Evolutionary conservation across 805 yeast genomes (phyloP).

Genomic region (Hanseniaspora clermontiae): DNA sequence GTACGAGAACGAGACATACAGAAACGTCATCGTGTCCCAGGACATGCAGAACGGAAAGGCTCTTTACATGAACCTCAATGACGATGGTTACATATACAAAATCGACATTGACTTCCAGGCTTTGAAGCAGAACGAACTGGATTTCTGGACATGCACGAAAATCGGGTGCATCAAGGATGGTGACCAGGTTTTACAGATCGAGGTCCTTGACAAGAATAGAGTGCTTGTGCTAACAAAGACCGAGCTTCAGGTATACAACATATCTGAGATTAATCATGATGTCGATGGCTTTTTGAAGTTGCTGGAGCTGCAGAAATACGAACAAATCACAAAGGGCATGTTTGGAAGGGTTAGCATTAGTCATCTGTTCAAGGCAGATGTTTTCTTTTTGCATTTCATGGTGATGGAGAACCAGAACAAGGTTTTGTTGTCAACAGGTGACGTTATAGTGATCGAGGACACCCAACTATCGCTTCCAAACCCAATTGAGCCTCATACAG

Average conservation of each 20-base stretch:
- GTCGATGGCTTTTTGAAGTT: background rate
- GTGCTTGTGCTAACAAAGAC: background rate
- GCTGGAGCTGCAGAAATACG: background rate
- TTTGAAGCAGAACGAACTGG: background rate
- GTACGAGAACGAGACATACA: slow-evolving; percentile 4
- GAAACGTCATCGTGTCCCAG: background rate
- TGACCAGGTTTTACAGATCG: background rate
- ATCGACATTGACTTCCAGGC: background rate
- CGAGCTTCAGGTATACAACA: background rate
- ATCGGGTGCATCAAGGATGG: background rate
- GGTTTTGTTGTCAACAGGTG: background rate
- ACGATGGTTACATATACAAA: slow-evolving; percentile 2
- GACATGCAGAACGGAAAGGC: background rate
- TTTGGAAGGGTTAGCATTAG: background rate
- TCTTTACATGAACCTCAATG: slow-evolving; percentile 5
- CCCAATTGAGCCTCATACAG: background rate
- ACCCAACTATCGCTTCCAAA: background rate
- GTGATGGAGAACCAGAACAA: background rate
- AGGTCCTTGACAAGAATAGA: background rate
- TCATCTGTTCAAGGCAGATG: background rate
- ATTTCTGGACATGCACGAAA: background rate
- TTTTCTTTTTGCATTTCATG: background rate
- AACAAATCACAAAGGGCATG: background rate
- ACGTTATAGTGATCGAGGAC: background rate
- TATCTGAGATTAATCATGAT: background rate